A percentile compares a stretch with the other conserved stretches of the same genome.
Conservation (phyloP, 108 stramenopile genomes). For the Stephanodiscus triporus region DNA sequence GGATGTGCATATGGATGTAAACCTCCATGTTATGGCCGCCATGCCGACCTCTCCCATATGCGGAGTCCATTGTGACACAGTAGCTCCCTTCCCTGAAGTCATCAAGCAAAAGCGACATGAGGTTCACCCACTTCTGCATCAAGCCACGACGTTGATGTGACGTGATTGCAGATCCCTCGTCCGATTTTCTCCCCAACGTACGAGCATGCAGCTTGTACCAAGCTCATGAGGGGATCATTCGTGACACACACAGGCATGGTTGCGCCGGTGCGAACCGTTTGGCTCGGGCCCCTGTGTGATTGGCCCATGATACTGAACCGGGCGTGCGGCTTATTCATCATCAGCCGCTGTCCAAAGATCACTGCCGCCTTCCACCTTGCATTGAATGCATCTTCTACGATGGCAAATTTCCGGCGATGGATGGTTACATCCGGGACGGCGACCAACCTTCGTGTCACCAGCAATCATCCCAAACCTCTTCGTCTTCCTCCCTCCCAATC, state of each 20-base stretch:
- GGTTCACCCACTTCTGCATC: too few species aligned
- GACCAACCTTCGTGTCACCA: neutral
- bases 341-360: constrained; percentile 11
- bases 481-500: neutral
- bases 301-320: constrained; percentile 7
- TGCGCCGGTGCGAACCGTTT: constrained; percentile 21
- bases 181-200: constrained; percentile 6
- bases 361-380: neutral
- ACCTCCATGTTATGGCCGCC: too few species aligned
- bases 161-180: neutral
- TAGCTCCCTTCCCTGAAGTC: neutral
- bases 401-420: neutral
- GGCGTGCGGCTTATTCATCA: constrained; percentile 14
- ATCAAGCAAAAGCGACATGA: too few species aligned
- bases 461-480: neutral
- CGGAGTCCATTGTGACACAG: constrained; percentile 9
- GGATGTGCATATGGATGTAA: too few species aligned
- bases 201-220: constrained; percentile 11
- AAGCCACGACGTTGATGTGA: neutral
- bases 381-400: neutral
- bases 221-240: constrained; percentile 4
- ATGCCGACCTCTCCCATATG: too few species aligned
- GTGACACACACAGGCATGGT: constrained; percentile 15
- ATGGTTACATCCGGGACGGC: neutral
- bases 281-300: constrained; percentile 22